Base-by-base conservation (phyloP, 768 basidiomycete species). In the Stropharia rugosoannulata region DNA sequence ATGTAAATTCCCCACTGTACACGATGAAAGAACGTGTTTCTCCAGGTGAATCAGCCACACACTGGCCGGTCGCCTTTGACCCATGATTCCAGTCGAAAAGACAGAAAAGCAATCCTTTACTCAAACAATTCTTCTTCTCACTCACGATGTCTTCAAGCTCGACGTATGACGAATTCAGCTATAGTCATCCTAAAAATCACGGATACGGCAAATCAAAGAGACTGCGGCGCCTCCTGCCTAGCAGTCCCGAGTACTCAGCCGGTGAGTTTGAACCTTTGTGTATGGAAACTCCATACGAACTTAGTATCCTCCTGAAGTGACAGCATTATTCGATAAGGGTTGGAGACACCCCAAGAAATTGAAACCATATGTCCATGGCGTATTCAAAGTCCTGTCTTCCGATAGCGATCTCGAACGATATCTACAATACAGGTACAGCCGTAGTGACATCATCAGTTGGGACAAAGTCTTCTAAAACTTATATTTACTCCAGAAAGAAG, bases 331-430 rank as follows among this genome's bases (percentile, higher is more conserved):
- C 57, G 59, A 68, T 49, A 77, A 77, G 59, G 80, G 79, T 35
- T 86, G 84, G 84, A 75, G 70, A 46, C 84, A 86, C 64, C 73
- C 77, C 1, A 73, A 81, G 57, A 85, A 84, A 63, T 59, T 68
- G 9, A 75, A 66, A 55, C 84, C 83, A 2, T 67, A 72, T 18
- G 64, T 86, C 38, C 77, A 76, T 43, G 73, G 73, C 5, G 68
- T 86, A 9, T 84, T 79, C 66, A 82, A 78, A 61, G 69, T 86
- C 29, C 66, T 84, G 38, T 77, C 74, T 53, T 69, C 80, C 15
- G 73, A 79, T 56, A 59, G 73, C 10, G 70, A 58, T 40, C 68
- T 84, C 6, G 70, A 76, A 32, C 69, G 75, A 25, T 85, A 76
- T 62, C 70, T 75, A 44, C 59, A 71, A 39, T 76, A 85, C 58